Conservation (phyloP, 2,329 filamentous ascomycete genomes). For the Ceratocystis huliohia region DNA sequence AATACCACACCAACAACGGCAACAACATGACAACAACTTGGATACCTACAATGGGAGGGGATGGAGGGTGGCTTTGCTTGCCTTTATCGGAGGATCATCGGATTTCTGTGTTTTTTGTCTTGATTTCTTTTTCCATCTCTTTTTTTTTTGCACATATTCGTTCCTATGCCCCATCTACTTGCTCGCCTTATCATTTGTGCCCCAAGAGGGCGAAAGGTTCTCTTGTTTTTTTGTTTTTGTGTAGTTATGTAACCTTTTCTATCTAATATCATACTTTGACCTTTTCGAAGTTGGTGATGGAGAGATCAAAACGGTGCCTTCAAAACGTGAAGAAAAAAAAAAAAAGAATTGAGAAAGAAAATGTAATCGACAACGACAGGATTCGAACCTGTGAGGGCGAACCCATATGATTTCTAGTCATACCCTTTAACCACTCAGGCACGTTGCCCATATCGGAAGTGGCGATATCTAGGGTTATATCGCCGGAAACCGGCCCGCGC, state of each 20-base stretch:
- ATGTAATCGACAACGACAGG: slow-evolving; percentile 16
- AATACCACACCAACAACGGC: background rate
- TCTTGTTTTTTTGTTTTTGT: background rate
- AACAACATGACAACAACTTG: slow-evolving; percentile 1
- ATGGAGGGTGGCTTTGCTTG: background rate
- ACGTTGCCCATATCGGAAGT: slow-evolving; percentile 11
- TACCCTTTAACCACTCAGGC: slow-evolving; percentile 21
- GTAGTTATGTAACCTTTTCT: background rate
- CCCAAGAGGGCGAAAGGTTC: background rate
- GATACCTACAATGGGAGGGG: background rate
- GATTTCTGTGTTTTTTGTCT: slow-evolving; percentile 2
- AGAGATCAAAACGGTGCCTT: background rate
- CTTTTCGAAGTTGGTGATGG: background rate
- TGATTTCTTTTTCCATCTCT: background rate
- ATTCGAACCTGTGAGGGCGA: slow-evolving; percentile 20
- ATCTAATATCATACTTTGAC: background rate
- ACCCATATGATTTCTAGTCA: slow-evolving; percentile 21
- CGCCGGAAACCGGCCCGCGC: too few species aligned
- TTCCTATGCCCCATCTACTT: background rate
- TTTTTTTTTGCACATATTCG: background rate
- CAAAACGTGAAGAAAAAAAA: background rate
- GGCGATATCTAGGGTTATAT: background rate
- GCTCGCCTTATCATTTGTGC: background rate
- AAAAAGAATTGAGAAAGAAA: slow-evolving; percentile 4
- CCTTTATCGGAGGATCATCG: background rate